Percentiles rank a stretch among this genome's conserved stretches.
phyloP scores from a whole-genome alignment of 1,284 basidiomycete genomes.

The Apiotrichum akiyoshidainum region DNA sequence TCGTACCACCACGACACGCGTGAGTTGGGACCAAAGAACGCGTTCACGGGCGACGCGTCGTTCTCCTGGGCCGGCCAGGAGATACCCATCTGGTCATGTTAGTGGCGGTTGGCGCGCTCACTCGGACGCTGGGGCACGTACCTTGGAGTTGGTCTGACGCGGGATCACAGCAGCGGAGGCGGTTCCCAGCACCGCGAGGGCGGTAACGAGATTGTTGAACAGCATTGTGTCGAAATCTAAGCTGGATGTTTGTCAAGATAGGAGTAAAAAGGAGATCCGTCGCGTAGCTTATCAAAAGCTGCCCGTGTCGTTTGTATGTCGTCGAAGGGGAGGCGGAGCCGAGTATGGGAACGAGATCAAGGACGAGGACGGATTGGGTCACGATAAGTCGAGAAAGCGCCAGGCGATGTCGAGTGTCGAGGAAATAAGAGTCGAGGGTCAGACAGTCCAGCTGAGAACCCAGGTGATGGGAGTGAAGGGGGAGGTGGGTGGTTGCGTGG shows the following conservation, averaged over 20 bases:
- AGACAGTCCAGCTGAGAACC: too few species aligned
- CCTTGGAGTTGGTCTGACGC: background rate
- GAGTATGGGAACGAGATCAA: too few species aligned
- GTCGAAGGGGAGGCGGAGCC: too few species aligned
- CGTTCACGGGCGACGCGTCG: slow-evolving; percentile 1
- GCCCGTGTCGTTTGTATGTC: too few species aligned
- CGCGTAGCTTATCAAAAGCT: background rate
- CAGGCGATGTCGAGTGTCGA: too few species aligned
- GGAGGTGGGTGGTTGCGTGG: too few species aligned
- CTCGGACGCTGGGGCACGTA: background rate
- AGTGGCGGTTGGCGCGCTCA: background rate
- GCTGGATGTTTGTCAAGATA: background rate
- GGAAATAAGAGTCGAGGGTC: too few species aligned
- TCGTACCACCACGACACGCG: slow-evolving; percentile 4
- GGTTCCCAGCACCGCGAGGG: background rate
- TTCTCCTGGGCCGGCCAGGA: slow-evolving; percentile 9
- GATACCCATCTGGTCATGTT: slow-evolving; percentile 2
- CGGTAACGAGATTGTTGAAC: background rate
- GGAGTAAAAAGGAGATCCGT: background rate
- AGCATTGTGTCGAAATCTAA: background rate
- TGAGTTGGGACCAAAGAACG: background rate
- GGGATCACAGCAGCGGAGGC: background rate
- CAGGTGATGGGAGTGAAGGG: too few species aligned
- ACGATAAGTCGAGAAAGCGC: too few species aligned
- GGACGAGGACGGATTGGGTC: too few species aligned